Conservation (phyloP, 352 stramenopile species). For the Plasmopara muralis region DNA sequence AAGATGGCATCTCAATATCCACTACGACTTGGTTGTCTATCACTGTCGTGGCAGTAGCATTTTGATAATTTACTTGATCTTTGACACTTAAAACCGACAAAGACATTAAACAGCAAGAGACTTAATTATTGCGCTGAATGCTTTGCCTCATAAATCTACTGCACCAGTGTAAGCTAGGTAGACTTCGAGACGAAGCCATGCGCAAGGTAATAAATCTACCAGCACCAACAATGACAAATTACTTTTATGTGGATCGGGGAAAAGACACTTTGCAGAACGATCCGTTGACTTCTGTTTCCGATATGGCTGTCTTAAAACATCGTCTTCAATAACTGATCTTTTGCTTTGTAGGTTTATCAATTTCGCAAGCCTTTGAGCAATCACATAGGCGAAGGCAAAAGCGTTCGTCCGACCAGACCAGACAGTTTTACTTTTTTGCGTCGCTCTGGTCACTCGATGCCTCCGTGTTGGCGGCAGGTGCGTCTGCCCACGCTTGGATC, state of each 20-base stretch:
- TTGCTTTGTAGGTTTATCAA: too few species aligned
- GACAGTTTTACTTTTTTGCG: not conserved
- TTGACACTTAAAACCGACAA: conserved; percentile 16
- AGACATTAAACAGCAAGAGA: conserved; percentile 49
- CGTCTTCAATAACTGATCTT: too few species aligned
- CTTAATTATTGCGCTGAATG: conserved; percentile 23
- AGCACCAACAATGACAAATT: conserved; percentile 2
- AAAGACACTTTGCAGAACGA: not conserved
- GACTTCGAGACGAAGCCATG: conserved; percentile 55
- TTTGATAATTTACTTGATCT: not conserved
- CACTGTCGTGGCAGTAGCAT: too few species aligned
- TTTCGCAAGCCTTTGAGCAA: too few species aligned
- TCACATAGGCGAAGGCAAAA: too few species aligned
- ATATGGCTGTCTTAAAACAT: too few species aligned
- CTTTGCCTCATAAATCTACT: conserved; percentile 68
- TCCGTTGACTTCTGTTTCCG: too few species aligned
- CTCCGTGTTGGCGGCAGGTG: conserved; percentile 42
- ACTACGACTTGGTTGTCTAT: conserved; percentile 4
- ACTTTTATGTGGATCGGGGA: not conserved
- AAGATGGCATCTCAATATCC: conserved; percentile 67
- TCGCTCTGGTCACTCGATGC: conserved; percentile 11
- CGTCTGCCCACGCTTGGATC: conserved; percentile 71
- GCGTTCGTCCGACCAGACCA: not conserved
- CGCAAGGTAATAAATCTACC: conserved; percentile 34
- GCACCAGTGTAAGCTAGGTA: conserved; percentile 53